A percentile compares a stretch with the other conserved stretches of the same genome.
phyloP scores from a whole-genome alignment of 371 early-diverging fungal species.

The Apophysomyces ossiformis region DNA sequence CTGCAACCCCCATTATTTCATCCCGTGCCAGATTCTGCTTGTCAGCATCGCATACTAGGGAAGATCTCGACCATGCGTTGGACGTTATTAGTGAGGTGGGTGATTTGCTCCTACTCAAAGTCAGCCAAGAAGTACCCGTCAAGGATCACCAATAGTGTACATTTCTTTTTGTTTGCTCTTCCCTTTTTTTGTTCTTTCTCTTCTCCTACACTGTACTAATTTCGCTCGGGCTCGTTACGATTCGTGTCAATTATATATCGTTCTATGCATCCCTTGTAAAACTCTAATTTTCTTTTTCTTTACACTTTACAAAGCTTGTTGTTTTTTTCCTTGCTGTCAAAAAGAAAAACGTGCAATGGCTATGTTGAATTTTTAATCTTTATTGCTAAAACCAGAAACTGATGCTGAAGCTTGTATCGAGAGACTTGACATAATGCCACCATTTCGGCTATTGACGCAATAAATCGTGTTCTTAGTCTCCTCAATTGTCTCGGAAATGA shows the following conservation, averaged over 20 bases:
- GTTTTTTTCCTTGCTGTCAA: background rate
- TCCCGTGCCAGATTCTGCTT: constrained; percentile 96
- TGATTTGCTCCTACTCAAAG: constrained; percentile 67
- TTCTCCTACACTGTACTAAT: constrained; percentile 3
- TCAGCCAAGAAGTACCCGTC: constrained; percentile 22
- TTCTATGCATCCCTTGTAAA: background rate
- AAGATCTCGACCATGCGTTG: constrained; percentile 78
- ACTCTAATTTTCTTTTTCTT: background rate
- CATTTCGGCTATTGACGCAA: constrained; percentile 60
- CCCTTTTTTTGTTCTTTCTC: background rate
- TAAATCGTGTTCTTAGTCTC: background rate
- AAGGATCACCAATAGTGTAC: constrained; percentile 2
- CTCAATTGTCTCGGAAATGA: background rate
- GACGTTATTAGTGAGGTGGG: constrained; percentile 69
- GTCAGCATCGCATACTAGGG: constrained; percentile 93
- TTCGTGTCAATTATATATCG: background rate
- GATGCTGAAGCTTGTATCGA: constrained; percentile 79
- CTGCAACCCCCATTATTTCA: constrained; percentile 93
- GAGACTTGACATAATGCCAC: constrained; percentile 92
- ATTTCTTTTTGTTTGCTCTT: background rate
- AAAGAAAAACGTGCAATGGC: background rate
- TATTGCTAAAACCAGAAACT: constrained; percentile 82
- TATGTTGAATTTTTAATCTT: background rate
- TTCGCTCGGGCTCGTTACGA: background rate
- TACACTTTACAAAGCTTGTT: background rate